Evolutionary conservation across 208 protist species (phyloP).

Genomic region (Herpetomonas tarakana): DNA sequence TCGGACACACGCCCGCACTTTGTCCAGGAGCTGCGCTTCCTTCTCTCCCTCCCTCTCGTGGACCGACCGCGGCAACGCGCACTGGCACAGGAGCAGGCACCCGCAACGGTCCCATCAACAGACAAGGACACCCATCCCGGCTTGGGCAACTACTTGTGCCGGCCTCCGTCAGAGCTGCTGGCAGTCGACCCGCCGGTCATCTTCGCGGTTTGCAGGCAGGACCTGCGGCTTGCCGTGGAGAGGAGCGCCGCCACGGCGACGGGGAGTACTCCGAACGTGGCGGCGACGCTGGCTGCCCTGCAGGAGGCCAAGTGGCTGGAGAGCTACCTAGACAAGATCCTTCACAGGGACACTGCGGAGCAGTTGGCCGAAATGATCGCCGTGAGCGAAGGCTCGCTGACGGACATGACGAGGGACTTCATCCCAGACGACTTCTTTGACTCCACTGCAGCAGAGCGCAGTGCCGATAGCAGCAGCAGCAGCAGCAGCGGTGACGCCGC

Average conservation of each 20-base stretch:
- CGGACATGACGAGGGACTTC: conserved; percentile 29
- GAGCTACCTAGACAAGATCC: conserved; percentile 31
- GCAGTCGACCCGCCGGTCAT: conserved; percentile 11
- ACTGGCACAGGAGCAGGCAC: neutral
- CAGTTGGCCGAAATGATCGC: conserved; percentile 28
- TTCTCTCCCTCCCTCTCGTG: conserved; percentile 59
- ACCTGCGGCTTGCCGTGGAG: conserved; percentile 20
- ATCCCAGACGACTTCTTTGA: conserved; percentile 52
- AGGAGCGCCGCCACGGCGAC: too few relatives aligned
- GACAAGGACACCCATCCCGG: neutral
- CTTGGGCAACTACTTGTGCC: neutral
- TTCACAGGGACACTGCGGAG: conserved; percentile 28
- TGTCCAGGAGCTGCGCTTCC: conserved; percentile 74
- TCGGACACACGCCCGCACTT: conserved; percentile 44
- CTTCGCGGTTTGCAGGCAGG: conserved; percentile 14
- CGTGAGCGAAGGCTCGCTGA: conserved; percentile 27
- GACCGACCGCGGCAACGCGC: neutral
- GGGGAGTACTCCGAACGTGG: too few relatives aligned
- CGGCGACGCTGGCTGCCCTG: too few relatives aligned
- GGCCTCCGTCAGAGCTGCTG: conserved; percentile 1
- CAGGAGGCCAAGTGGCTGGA: conserved; percentile 67
- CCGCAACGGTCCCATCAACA: neutral
- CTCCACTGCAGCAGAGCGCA: neutral
- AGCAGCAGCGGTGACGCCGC: too few relatives aligned
- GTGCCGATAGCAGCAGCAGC: neutral